Evolutionary conservation across 441 rosid genomes (phyloP), one percentile per base, ranked within the genome.

Genomic region (Eutrema salsugineum): DNA sequence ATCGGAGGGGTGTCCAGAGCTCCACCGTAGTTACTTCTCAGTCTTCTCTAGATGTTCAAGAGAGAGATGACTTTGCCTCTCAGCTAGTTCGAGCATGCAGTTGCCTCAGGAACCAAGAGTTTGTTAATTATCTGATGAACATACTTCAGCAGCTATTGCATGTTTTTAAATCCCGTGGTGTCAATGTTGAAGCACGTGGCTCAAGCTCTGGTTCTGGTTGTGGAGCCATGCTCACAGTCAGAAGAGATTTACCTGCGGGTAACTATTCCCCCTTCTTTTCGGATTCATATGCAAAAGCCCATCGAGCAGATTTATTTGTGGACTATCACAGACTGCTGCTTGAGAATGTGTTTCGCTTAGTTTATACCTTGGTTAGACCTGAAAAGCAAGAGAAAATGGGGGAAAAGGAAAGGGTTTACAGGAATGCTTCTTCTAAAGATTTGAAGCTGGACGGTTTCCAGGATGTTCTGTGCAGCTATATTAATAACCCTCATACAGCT

Each of bases 261-360:
- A 94, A 94, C 70, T 97, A 89, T 76, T 88, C 97, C 64, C 99
- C 99, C 4, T 97, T 97, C 79, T 97, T 97, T 83, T 97, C 97
- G 20, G 99, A 97, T 86, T 86, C 99, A 33, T 97, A 97, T 85
- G 99, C 93, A 35, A 97, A 90, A 82, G 86, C 99, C 68, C 99
- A 91, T 75, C 91, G 92, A 42, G 74, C 83, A 63, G 99, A 97
- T 87, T 79, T 91, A 63, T 97, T 97, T 81, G 81, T 82, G 83
- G 99, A 97, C 83, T 97, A 92, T 74, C 98, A 91, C 70, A 85
- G 97, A 79, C 86, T 97, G 53, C 78, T 97, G 73, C 79, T 97
- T 74, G 99, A 97, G 85, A 97, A 97, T 87, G 88, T 88, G 79
- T 97, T 97, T 72, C 89, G 99, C 71, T 82, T 97, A 67, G 86